Percentiles rank a stretch among this genome's conserved stretches.
These are phyloP conservation scores for Silene conica DNA, from an alignment of 148 eudicot species.

Conservation along the genomic window DNA sequence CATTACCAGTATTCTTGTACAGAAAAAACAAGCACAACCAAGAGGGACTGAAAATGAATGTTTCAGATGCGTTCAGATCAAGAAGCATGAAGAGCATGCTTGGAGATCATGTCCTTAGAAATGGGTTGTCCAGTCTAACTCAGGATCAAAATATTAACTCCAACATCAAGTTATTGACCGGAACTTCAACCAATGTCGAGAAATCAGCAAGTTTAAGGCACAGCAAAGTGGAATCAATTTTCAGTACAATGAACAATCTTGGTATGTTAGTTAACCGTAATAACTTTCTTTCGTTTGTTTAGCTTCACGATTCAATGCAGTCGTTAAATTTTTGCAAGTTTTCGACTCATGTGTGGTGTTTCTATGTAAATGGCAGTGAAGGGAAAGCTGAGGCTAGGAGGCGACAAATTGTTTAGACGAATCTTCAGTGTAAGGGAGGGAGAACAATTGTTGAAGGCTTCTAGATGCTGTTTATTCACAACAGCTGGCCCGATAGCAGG, in stretches of 20 bases:
- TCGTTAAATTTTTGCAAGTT: not conserved
- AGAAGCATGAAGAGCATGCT: constrained; percentile 26
- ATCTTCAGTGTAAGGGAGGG: constrained; percentile 26
- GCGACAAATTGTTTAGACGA: constrained; percentile 17
- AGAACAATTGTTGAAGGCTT: constrained; percentile 23
- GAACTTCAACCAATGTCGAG: not conserved
- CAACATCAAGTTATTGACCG: constrained; percentile 12
- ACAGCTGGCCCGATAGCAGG: constrained; percentile 24
- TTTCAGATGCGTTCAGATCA: constrained; percentile 13
- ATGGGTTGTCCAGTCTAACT: constrained; percentile 4
- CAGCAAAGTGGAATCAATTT: not conserved
- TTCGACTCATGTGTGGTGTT: not conserved
- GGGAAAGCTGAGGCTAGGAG: constrained; percentile 27
- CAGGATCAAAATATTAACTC: not conserved
- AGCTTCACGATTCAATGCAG: too few relatives aligned
- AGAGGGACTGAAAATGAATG: not conserved
- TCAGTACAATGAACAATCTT: constrained; percentile 19
- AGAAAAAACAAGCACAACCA: too few relatives aligned
- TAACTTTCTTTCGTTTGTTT: too few relatives aligned
- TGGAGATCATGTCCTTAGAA: constrained; percentile 20
- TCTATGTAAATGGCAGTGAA: constrained; percentile 7
- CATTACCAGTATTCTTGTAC: too few relatives aligned
- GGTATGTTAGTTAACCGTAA: constrained; percentile 7
- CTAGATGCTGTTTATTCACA: constrained; percentile 17
- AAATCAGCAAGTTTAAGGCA: not conserved